Evolutionary conservation across 2,329 filamentous ascomycete species (phyloP).

Genomic region (Ophiostoma piceae): DNA sequence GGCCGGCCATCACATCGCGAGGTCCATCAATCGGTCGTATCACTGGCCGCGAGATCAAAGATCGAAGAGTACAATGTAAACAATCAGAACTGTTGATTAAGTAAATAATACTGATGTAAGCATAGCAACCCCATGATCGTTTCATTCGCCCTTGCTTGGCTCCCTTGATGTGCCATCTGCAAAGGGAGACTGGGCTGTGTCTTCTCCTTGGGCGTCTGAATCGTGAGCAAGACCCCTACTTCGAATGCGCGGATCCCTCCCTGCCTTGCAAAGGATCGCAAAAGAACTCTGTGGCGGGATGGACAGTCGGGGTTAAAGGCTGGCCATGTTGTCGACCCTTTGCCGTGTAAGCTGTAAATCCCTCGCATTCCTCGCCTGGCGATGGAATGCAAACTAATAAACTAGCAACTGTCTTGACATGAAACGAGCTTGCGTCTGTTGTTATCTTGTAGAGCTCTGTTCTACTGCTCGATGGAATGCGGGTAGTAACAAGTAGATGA

Average conservation of each 20-base stretch:
- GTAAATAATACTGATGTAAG: too few relatives aligned
- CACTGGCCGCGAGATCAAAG: background rate
- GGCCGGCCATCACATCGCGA: background rate
- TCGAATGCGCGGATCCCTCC: background rate
- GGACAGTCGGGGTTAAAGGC: background rate
- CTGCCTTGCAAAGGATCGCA: background rate
- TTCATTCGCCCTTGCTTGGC: background rate
- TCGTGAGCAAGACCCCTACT: background rate
- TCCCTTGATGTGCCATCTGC: background rate
- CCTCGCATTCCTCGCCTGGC: background rate
- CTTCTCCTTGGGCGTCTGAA: background rate
- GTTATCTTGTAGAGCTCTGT: background rate
- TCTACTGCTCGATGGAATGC: background rate
- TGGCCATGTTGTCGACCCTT: background rate
- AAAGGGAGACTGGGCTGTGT: background rate
- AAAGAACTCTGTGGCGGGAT: background rate
- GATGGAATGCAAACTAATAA: background rate
- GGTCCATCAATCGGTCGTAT: background rate
- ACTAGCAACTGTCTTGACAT: background rate
- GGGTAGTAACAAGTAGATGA: background rate
- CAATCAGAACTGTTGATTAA: too few relatives aligned
- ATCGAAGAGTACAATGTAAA: too few relatives aligned
- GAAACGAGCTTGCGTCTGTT: slow-evolving; percentile 2
- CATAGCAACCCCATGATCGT: background rate
- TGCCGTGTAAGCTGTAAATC: background rate